Conservation (phyloP, 768 basidiomycete genomes). For the Amanita pallidorosea region DNA sequence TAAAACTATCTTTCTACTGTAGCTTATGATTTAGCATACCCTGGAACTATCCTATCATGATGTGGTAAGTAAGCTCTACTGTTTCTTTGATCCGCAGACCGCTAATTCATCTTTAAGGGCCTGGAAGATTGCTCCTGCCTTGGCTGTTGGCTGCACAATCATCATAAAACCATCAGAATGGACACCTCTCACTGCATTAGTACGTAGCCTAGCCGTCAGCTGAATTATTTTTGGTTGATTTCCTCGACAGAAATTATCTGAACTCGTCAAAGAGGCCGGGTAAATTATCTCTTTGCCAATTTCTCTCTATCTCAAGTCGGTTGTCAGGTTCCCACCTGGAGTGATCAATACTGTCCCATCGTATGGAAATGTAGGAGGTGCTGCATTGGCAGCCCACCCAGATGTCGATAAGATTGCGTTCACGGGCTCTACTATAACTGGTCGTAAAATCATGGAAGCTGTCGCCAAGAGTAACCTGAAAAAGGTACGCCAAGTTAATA, state of each 20-base stretch:
- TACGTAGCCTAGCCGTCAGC: constrained; percentile 18
- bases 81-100: not conserved
- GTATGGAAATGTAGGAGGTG: constrained; percentile 72
- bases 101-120: constrained; percentile 29
- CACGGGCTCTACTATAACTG: constrained; percentile 86
- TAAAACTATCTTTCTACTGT: not conserved
- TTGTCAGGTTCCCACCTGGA: constrained; percentile 72
- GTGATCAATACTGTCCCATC: constrained; percentile 87
- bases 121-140: constrained; percentile 91
- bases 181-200: constrained; percentile 75
- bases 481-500: constrained; percentile 39
- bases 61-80: constrained; percentile 40
- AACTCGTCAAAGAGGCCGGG: constrained; percentile 79
- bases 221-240: constrained; percentile 5
- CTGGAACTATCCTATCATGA: constrained; percentile 88
- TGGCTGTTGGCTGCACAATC: constrained; percentile 86
- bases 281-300: constrained; percentile 21
- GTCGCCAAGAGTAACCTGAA: constrained; percentile 92
- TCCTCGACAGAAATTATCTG: constrained; percentile 58
- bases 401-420: constrained; percentile 94
- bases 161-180: constrained; percentile 93
- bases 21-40: constrained; percentile 47
- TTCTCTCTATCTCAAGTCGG: constrained; percentile 7
- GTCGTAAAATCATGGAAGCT: constrained; percentile 84
- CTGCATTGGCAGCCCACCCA: constrained; percentile 69